A percentile compares a stretch with the other conserved stretches of the same genome.
Evolutionary conservation across 2,329 filamentous ascomycete species (phyloP).

Genomic region (Bisporella sp.): DNA sequence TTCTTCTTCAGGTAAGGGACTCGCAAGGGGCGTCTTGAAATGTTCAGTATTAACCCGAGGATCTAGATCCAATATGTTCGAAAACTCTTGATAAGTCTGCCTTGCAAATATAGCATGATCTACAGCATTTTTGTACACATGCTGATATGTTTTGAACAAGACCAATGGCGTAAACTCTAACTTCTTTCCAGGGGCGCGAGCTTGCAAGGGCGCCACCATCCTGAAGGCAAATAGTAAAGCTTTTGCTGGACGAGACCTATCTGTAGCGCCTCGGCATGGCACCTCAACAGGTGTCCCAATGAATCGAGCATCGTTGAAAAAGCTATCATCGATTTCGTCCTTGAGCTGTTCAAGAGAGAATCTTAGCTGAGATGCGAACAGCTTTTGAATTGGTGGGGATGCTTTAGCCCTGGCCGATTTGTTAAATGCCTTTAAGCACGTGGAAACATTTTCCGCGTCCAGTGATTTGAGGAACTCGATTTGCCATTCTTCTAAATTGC

Average conservation of each 20-base stretch:
- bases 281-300: constrained; percentile 35
- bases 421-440: constrained; percentile 32
- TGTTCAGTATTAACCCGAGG: not conserved
- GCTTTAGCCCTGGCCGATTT: constrained; percentile 26
- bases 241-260: constrained; percentile 21
- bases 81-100: constrained; percentile 54
- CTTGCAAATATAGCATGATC: constrained; percentile 54
- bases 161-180: constrained; percentile 54
- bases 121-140: constrained; percentile 46
- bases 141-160: constrained; percentile 62
- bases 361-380: constrained; percentile 40
- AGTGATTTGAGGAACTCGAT: constrained; percentile 40
- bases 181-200: constrained; percentile 40
- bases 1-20: too few relatives aligned
- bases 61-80: constrained; percentile 33
- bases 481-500: constrained; percentile 48
- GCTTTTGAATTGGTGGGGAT: constrained; percentile 31
- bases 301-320: constrained; percentile 40
- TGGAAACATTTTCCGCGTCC: constrained; percentile 39
- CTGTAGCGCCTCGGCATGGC: constrained; percentile 29
- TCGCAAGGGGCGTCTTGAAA: not conserved
- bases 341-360: constrained; percentile 34
- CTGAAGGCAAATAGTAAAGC: constrained; percentile 47
- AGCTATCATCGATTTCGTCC: constrained; percentile 34
- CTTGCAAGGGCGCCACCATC: constrained; percentile 55